A percentile compares a stretch with the other conserved stretches of the same genome.
Evolutionary conservation across 331 rosid genomes (phyloP).

Genomic region (Acacia pycnantha): DNA sequence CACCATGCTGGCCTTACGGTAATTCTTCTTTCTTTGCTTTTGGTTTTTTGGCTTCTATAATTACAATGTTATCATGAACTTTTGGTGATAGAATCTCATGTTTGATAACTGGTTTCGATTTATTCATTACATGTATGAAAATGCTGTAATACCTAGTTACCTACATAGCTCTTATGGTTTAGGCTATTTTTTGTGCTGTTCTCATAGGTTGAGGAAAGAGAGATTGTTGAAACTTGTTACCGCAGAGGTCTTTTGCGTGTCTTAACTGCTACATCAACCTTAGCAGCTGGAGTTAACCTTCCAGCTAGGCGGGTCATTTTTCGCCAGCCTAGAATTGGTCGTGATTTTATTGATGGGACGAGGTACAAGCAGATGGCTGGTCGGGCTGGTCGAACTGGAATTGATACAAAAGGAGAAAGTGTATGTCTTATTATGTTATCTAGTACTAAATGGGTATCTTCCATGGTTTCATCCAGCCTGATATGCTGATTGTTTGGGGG

Average conservation of each 20-base stretch:
- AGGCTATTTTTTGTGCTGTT: conserved; percentile 11
- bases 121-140: conserved; percentile 1
- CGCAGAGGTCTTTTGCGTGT: conserved; percentile 90
- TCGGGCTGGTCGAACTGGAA: conserved; percentile 99
- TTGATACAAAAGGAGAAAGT: conserved; percentile 96
- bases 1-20: conserved; percentile 99
- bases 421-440: conserved; percentile 50
- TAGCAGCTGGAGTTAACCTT: conserved; percentile 97
- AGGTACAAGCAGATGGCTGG: conserved; percentile 99
- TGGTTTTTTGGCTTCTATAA: conserved; percentile 26
- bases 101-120: conserved; percentile 7
- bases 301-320: conserved; percentile 98
- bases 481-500: conserved; percentile 4
- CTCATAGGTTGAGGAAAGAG: conserved; percentile 92
- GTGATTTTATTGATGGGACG: conserved; percentile 91
- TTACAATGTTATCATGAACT: neutral
- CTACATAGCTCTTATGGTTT: conserved; percentile 4
- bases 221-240: conserved; percentile 89
- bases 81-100: conserved; percentile 20
- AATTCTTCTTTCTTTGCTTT: conserved; percentile 23
- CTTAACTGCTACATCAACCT: conserved; percentile 95
- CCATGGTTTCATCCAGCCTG: conserved; percentile 11
- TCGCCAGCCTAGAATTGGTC: conserved; percentile 92
- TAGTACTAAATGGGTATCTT: neutral
- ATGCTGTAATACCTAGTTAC: conserved; percentile 20